Conservation (phyloP, 331 rosid genomes). For the Quercus lobata region DNA sequence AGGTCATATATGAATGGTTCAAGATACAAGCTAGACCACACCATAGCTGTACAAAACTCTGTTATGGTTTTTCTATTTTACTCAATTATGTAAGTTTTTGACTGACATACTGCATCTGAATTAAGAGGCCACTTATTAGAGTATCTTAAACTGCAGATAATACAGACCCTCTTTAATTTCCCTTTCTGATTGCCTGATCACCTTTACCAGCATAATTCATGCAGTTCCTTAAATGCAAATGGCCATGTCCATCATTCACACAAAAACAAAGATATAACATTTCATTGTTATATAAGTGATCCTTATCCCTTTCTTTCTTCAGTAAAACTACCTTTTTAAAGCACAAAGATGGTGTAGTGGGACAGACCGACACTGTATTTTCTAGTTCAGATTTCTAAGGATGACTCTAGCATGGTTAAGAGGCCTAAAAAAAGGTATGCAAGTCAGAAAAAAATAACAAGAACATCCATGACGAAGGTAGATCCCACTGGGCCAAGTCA, state of each 20-base stretch:
- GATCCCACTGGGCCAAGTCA: not conserved
- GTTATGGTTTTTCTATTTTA: not conserved
- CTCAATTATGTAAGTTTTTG: not conserved
- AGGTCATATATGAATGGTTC: not conserved
- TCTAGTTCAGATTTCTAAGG: not conserved
- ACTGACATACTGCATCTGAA: not conserved
- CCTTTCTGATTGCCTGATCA: no score
- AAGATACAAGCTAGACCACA: not conserved
- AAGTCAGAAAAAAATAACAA: not conserved
- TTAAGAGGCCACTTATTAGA: not conserved
- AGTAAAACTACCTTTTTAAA: no score
- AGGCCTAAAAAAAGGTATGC: not conserved
- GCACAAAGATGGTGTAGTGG: not conserved
- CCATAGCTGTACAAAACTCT: not conserved
- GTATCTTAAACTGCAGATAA: not conserved
- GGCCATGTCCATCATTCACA: not conserved
- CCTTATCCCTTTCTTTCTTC: no score
- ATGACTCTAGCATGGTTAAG: not conserved
- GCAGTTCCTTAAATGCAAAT: not conserved
- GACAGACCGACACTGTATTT: not conserved
- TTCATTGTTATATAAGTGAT: not conserved
- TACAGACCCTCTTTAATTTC: no score
- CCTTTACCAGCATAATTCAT: no score
- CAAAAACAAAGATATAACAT: not conserved
- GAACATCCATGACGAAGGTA: not conserved